These are phyloP conservation scores for Apiospora sp. DNA, from an alignment of 2,329 filamentous ascomycete species.

Conservation along the genomic window DNA sequence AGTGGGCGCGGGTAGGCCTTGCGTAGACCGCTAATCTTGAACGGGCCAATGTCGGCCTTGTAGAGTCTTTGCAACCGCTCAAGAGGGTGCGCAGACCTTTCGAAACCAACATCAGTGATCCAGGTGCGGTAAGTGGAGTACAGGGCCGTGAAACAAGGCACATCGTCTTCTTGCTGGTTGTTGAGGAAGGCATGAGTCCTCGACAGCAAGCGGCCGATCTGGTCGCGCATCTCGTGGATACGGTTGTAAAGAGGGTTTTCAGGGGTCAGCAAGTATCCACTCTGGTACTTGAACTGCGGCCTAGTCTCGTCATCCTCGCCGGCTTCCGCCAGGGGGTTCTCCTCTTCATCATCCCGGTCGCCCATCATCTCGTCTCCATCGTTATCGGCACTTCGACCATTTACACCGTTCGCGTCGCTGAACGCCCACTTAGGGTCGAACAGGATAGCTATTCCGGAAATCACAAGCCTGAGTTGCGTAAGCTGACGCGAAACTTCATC, in stretches of 20 bases:
- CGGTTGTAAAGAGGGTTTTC: slow-evolving; percentile 70
- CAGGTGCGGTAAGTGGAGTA: slow-evolving; percentile 94
- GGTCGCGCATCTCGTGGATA: slow-evolving; percentile 82
- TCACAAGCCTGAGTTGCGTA: slow-evolving; percentile 84
- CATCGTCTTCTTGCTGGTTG: slow-evolving; percentile 90
- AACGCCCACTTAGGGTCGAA: slow-evolving; percentile 83
- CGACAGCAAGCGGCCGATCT: slow-evolving; percentile 82
- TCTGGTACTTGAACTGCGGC: slow-evolving; percentile 86
- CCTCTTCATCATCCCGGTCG: slow-evolving; percentile 62
- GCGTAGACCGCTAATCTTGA: slow-evolving; percentile 91
- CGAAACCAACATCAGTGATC: slow-evolving; percentile 98
- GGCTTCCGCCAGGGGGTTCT: slow-evolving; percentile 66
- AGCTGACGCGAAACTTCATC: slow-evolving; percentile 93
- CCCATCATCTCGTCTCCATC: slow-evolving; percentile 58
- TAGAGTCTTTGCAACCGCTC: slow-evolving; percentile 88
- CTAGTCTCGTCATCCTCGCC: slow-evolving; percentile 83
- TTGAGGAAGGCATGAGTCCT: slow-evolving; percentile 85
- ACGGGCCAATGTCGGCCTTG: slow-evolving; percentile 85
- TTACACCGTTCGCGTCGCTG: slow-evolving; percentile 51
- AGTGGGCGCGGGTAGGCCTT: slow-evolving; percentile 93
- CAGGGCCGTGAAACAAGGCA: slow-evolving; percentile 90
- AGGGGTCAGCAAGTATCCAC: slow-evolving; percentile 80
- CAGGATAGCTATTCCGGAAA: slow-evolving; percentile 87
- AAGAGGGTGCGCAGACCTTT: slow-evolving; percentile 90
- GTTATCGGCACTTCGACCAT: slow-evolving; percentile 50